Percentiles rank a stretch among this genome's conserved stretches.
phyloP scores from a whole-genome alignment of 257 asterid genomes.

The Fraxinus excelsior region DNA sequence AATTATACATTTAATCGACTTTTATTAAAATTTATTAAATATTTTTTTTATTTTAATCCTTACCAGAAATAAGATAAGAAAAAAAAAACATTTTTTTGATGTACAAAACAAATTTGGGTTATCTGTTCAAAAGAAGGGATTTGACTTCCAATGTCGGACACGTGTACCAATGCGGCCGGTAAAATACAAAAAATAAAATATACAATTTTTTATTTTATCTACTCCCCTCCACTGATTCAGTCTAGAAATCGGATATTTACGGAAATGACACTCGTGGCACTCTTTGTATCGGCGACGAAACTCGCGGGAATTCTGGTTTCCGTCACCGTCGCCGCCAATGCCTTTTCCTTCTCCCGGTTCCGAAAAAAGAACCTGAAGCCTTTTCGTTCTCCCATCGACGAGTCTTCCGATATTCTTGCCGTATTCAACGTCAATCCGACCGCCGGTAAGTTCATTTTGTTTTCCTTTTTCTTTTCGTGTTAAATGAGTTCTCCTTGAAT shows the following conservation, averaged over 20 bases:
- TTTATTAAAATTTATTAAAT: no score
- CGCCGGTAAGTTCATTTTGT: slow-evolving; percentile 36
- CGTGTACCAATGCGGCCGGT: no score
- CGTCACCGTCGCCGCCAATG: slow-evolving; percentile 83
- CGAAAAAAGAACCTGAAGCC: slow-evolving; percentile 63
- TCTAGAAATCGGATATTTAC: background rate
- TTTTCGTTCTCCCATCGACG: slow-evolving; percentile 69
- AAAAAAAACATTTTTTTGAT: no score
- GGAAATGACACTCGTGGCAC: slow-evolving; percentile 50
- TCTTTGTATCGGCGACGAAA: slow-evolving; percentile 71
- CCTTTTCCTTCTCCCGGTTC: slow-evolving; percentile 66
- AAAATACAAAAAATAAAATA: no score
- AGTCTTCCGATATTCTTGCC: slow-evolving; percentile 68
- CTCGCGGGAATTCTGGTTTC: slow-evolving; percentile 80
- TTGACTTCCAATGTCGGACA: no score
- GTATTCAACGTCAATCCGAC: slow-evolving; percentile 49
- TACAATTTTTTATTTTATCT: background rate
- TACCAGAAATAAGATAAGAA: no score
- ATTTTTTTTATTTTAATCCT: no score
- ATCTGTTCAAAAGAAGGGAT: no score
- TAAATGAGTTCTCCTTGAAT: background rate
- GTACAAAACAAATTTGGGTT: no score
- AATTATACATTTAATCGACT: no score
- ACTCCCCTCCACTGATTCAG: background rate
- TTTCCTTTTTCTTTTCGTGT: background rate